Evolutionary conservation across 2,329 filamentous ascomycete species (phyloP), one percentile per base, ranked within the genome.

Genomic region (Colletotrichum chrysophilum): DNA sequence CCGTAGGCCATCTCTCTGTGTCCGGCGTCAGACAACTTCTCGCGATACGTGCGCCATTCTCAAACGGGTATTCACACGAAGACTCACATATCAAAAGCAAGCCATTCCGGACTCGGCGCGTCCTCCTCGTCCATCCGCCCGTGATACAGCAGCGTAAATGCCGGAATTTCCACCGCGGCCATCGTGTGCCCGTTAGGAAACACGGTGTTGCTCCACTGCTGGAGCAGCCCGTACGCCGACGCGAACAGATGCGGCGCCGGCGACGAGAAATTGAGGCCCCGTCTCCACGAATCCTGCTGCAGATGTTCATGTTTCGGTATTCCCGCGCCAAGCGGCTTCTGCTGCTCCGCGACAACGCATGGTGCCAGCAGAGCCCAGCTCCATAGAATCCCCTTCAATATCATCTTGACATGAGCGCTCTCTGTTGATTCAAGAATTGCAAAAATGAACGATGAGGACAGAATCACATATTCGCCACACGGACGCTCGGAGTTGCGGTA

Each of bases 191-290:
- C 88, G 76, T 87, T 87, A 10, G 88, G 87, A 65, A 88, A 89
- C 78, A 89, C 86, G 2, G 88, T 89, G 80, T 89, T 89, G 52
- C 86, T 81, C 86, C 86, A 88, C 81, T 89, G 87, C 73, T 89
- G 86, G 5, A 90, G 80, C 5, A 89, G 82, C 4, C 85, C 84
- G 72, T 86, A 84, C 4, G 85, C 80, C 3, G 88, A 88, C 43
- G 87, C 85, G 79, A 89, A 89, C 52, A 89, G 85, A 75, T 89
- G 87, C 5, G 88, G 88, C 9, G 85, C 83, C 14, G 86, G 77
- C 3, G 87, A 88, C 3, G 86, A 86, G 80, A 87, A 89, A 80
- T 89, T 87, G 71, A 89, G 73, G 7, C 21, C 18, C 34, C 56
- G 58, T 34, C 14, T 30, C 48, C 30, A 36, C 5, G n/a, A 26